These are phyloP conservation scores for Polytrichum formosum DNA, from an alignment of 225 moss, liverwort and hornwort genomes.

Conservation along the genomic window DNA sequence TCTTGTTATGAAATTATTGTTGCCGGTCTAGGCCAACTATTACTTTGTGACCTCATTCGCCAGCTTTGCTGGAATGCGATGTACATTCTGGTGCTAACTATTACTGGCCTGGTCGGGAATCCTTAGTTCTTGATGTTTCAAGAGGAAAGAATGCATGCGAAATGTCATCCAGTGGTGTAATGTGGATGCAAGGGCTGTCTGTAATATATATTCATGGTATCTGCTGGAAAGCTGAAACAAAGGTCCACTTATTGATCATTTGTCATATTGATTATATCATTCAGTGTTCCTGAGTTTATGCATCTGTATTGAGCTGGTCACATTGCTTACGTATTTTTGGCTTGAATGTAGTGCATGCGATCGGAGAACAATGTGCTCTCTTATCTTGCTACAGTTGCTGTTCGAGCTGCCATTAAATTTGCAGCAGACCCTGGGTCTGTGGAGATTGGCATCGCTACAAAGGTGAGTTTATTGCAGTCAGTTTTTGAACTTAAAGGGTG, in stretches of 20 bases:
- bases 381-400: conserved; percentile 72
- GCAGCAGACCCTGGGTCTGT: conserved; percentile 53
- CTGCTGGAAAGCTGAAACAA: no score
- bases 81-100: no score
- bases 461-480: conserved; percentile 38
- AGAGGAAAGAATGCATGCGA: no score
- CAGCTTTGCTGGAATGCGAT: no score
- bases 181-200: no score
- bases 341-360: conserved; percentile 76
- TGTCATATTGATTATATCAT: no score
- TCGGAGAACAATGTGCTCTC: conserved; percentile 87
- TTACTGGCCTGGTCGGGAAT: no score
- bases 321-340: conserved; percentile 7
- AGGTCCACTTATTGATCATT: no score
- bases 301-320: not conserved
- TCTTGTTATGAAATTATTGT: not conserved
- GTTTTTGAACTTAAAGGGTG: not conserved
- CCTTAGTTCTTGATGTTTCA: no score
- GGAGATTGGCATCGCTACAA: conserved; percentile 59
- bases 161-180: no score
- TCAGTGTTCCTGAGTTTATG: not conserved
- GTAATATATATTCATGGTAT: no score
- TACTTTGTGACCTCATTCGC: not conserved
- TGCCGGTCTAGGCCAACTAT: not conserved
- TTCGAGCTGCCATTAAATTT: conserved; percentile 74